Evolutionary conservation across 441 rosid genomes (phyloP).

Genomic region (Erodium moschatum): DNA sequence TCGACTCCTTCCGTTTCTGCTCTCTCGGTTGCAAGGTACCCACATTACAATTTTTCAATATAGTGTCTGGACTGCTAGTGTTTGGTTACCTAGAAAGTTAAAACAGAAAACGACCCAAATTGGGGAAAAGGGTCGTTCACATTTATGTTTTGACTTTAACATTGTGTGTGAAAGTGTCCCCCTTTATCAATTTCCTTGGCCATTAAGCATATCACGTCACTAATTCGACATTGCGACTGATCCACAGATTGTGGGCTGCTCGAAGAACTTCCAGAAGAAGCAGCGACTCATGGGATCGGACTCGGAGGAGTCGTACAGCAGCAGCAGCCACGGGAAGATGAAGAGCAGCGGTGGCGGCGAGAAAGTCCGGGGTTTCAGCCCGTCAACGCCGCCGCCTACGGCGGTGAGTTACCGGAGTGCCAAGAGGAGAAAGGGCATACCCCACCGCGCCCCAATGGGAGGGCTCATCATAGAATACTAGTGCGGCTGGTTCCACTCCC

Average conservation of each 20-base stretch:
- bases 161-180: background rate
- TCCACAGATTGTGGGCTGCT: background rate
- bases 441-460: constrained; percentile 40
- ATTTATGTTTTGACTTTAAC: background rate
- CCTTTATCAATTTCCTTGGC: background rate
- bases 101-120: too few relatives aligned
- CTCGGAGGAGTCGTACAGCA: constrained; percentile 17
- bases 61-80: too few relatives aligned
- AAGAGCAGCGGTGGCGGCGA: too few relatives aligned
- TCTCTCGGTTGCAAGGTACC: constrained; percentile 37
- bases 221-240: background rate
- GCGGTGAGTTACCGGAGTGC: constrained; percentile 23
- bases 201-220: background rate
- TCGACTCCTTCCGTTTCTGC: constrained; percentile 42
- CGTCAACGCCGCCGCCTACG: constrained; percentile 31
- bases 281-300: background rate
- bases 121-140: background rate
- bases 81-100: too few relatives aligned
- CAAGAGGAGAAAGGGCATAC: constrained; percentile 45
- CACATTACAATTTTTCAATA: too few relatives aligned
- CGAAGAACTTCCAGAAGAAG: background rate
- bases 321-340: constrained; percentile 14
- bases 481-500: background rate
- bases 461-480: constrained; percentile 35
- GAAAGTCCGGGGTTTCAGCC: background rate